Base-by-base conservation (phyloP, 169 alveolate species). In the Eimeria praecox region DNA sequence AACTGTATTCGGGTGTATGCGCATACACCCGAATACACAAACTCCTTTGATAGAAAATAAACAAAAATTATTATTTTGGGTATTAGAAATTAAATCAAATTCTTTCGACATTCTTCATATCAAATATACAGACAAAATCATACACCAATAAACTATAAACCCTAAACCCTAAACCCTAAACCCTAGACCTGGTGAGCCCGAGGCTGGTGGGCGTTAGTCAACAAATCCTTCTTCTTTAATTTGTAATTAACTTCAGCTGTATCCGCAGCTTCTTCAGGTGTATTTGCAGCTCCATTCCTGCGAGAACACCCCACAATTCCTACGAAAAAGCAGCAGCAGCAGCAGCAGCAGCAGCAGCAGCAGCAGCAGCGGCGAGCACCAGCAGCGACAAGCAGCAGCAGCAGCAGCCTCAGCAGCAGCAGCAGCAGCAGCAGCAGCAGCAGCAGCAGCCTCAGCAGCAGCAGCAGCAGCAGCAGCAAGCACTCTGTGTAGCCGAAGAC, bases 331-430 rank as follows among this genome's bases (percentile, higher is more conserved):
- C 40, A 73, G 83, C 83, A 73, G 18, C 83, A 73, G 42, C 42
- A 73, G 83, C 83, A 73, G 52, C 49, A 73, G 44, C 83, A 73
- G 83, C 83, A 62, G 56, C 56, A 8, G 56, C 56, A 8, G 56
- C 56, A 12, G 56, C 56, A 49, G 56, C 56, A 49, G 56, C 56
- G 12, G 56, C 56, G n/a, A 49, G 56, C 56, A 49, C 77, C 78
- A 52, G 78, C 93, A 86, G 93, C 93, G 38, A 38, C 93, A 40
- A n/a, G 27, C 82, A 40, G 78, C 62, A 27, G 93, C 85, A 27
- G 93, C 82, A 18, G 42, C 78, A 69, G 56, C 78, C 33, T 8
- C 59, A 40, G 49, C 46, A n/a, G 71, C 75, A 62, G 75, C 75
- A 56, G 71, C 91, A 33, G 71, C 91, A 54, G 64, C 49, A n/a